These are phyloP conservation scores for Plasmodium gallinaceum DNA, from an alignment of 169 alveolate genomes.

Conservation along the genomic window DNA sequence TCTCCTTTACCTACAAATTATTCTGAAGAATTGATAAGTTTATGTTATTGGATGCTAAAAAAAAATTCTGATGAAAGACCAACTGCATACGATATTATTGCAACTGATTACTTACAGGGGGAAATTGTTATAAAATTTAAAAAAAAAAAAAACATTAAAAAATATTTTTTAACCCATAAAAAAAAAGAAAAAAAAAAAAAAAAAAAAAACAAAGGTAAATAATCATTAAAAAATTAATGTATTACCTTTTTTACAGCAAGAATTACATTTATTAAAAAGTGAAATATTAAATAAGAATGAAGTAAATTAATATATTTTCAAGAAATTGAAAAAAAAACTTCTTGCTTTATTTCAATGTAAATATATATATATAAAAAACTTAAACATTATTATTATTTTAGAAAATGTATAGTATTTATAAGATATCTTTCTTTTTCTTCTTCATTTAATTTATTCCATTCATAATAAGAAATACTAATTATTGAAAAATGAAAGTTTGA, in stretches of 20 bases:
- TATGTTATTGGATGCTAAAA: slow-evolving; percentile 74
- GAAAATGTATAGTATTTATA: neutral
- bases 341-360: neutral
- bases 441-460: slow-evolving; percentile 37
- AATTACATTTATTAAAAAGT: slow-evolving; percentile 46
- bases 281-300: slow-evolving; percentile 24
- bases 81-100: slow-evolving; percentile 53
- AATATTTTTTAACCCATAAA: neutral
- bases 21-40: slow-evolving; percentile 51
- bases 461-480: slow-evolving; percentile 47
- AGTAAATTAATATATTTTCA: neutral
- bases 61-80: slow-evolving; percentile 69
- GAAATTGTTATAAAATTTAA: neutral
- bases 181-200: neutral
- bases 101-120: slow-evolving; percentile 67
- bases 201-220: neutral
- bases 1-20: slow-evolving; percentile 64
- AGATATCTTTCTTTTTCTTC: slow-evolving; percentile 32
- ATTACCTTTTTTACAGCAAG: slow-evolving; percentile 16
- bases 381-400: neutral
- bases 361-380: neutral
- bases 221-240: neutral
- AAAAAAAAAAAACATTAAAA: slow-evolving; percentile 9
- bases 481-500: slow-evolving; percentile 16
- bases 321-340: no score